These are phyloP conservation scores for Exobasidium rhododendri DNA, from an alignment of 1,284 basidiomycete species.

Conservation along the genomic window DNA sequence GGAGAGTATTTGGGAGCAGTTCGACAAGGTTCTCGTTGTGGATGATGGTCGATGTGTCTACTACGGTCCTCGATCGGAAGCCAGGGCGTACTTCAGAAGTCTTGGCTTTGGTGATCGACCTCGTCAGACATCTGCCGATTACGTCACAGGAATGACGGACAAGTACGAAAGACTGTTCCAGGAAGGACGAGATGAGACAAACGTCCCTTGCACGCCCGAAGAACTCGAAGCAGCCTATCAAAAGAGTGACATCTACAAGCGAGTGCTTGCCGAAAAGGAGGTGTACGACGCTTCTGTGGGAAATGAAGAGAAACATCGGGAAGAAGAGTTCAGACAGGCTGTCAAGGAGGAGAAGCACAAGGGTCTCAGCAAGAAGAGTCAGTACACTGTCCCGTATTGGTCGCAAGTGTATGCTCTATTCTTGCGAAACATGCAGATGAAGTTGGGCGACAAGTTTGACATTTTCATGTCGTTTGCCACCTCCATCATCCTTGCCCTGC, in stretches of 20 bases:
- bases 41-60: constrained; percentile 49
- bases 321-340: constrained; percentile 68
- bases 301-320: constrained; percentile 63
- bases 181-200: constrained; percentile 64
- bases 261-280: constrained; percentile 59
- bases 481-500: constrained; percentile 63
- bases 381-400: constrained; percentile 73
- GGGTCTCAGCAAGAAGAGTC: constrained; percentile 76
- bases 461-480: constrained; percentile 59
- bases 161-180: constrained; percentile 60
- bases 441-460: constrained; percentile 78
- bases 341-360: constrained; percentile 76
- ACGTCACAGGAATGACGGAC: constrained; percentile 43
- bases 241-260: constrained; percentile 61
- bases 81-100: constrained; percentile 39
- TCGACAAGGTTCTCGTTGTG: constrained; percentile 57
- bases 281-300: constrained; percentile 66
- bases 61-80: constrained; percentile 44
- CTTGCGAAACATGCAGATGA: constrained; percentile 71
- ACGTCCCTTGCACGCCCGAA: constrained; percentile 72
- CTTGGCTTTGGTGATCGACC: constrained; percentile 56
- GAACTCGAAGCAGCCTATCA: constrained; percentile 69
- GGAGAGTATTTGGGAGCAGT: constrained; percentile 61
- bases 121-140: constrained; percentile 66
- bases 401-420: constrained; percentile 62